Base-by-base conservation (phyloP, 163 green algal genomes). In the Volvox carteri region DNA sequence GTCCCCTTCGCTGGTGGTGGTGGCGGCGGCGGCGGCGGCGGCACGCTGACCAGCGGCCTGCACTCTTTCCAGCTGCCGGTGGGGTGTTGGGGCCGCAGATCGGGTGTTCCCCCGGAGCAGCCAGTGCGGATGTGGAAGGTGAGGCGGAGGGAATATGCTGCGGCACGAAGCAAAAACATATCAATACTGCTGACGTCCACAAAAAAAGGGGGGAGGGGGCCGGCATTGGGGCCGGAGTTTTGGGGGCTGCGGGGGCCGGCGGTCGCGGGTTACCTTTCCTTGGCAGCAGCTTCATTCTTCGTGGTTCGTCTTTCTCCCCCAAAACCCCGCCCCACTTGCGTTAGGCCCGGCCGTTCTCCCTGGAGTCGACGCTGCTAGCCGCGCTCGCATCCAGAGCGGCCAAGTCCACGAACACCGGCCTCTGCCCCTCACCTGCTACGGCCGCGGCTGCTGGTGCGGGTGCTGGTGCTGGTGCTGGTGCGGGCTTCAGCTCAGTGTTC, bases 281-380 rank as follows among this genome's bases (percentile, higher is more conserved):
- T n/a, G n/a, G n/a, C n/a, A n/a, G n/a, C n/a, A n/a, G n/a, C n/a
- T n/a, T n/a, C n/a, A n/a, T n/a, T n/a, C n/a, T n/a, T n/a, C n/a
- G n/a, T n/a, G n/a, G n/a, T n/a, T n/a, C n/a, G n/a, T n/a, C n/a
- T n/a, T n/a, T n/a, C n/a, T n/a, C n/a, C n/a, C n/a, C n/a, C n/a
- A n/a, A n/a, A n/a, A n/a, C n/a, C n/a, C n/a, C n/a, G n/a, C n/a
- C n/a, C n/a, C n/a, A n/a, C n/a, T 23, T 65, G 4, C 54, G 7
- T 11, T 62, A 87, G 81, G 81, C 81, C 3, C 81, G 81, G 35
- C 81, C 81, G 14, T 87, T 87, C 62, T 42, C 46, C 1, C 65
- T 87, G 6, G 81, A 87, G 46, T 72, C 81, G 1, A 87, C 81
- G 44, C 67, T 87, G 9, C 67, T 87, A 30, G n/a, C 62, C n/a